A percentile compares a stretch with the other conserved stretches of the same genome.
Conservation (phyloP, 257 asterid genomes). For the Solanum chmielewskii region DNA sequence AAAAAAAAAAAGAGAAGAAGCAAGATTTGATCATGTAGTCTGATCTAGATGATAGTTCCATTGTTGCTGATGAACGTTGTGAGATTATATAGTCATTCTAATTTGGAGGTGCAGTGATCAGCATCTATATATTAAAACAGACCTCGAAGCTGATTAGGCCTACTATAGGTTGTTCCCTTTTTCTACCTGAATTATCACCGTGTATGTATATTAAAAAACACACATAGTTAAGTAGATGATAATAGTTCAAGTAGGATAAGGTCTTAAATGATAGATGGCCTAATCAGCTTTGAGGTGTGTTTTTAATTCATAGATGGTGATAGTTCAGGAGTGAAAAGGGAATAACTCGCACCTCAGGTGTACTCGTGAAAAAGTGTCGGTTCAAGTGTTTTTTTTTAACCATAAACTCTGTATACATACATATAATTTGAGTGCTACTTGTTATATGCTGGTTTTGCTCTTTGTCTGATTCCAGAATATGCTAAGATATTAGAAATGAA, state of each 20-base stretch:
- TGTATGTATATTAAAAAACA: not conserved
- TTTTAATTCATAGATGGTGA: not conserved
- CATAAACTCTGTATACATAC: not conserved
- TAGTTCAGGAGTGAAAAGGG: not conserved
- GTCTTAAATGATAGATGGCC: not conserved
- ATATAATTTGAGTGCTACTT: not conserved
- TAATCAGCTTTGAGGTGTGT: not conserved
- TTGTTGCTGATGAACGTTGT: not conserved
- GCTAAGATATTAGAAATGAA: not conserved
- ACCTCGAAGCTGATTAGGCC: not conserved
- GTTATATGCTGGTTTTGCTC: not conserved
- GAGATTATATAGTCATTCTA: not conserved
- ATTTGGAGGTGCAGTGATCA: not conserved
- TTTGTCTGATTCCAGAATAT: not conserved
- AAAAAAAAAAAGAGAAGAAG: not conserved
- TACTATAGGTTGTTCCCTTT: fast-evolving
- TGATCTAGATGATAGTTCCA: not conserved
- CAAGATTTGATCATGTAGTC: not conserved
- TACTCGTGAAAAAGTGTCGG: not conserved
- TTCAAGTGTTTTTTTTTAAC: not conserved
- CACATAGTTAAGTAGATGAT: not conserved
- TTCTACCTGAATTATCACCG: not conserved
- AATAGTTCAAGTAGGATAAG: not conserved
- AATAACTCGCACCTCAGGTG: not conserved
- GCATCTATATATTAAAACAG: not conserved